These are phyloP conservation scores for Grifola frondosa DNA, from an alignment of 1,284 basidiomycete species.

Conservation along the genomic window DNA sequence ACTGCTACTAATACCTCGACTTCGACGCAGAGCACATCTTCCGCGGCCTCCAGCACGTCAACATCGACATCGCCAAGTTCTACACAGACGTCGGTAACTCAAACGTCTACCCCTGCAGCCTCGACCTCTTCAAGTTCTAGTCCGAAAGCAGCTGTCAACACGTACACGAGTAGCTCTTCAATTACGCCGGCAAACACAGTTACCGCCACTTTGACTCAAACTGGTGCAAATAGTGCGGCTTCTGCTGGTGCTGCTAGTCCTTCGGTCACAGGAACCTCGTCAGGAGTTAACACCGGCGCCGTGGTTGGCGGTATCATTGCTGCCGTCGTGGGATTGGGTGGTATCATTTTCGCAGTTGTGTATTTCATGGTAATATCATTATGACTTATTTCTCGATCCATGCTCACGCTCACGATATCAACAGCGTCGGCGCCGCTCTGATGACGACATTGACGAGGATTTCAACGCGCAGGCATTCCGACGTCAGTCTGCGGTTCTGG, in stretches of 20 bases:
- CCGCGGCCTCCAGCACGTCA: constrained; percentile 8
- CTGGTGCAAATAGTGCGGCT: too few species aligned
- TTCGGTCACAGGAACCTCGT: not conserved
- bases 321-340: constrained; percentile 46
- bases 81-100: constrained; percentile 1
- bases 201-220: not conserved
- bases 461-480: constrained; percentile 58
- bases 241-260: constrained; percentile 10
- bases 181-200: constrained; percentile 2
- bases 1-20: constrained; percentile 2
- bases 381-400: constrained; percentile 1
- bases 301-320: constrained; percentile 57
- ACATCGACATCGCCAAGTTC: constrained; percentile 5
- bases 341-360: constrained; percentile 46
- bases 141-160: not conserved
- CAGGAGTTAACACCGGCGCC: constrained; percentile 23
- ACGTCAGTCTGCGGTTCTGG: constrained; percentile 56
- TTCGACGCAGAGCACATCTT: not conserved
- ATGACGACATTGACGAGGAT: constrained; percentile 39
- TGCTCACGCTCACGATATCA: constrained; percentile 4
- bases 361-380: constrained; percentile 53
- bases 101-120: constrained; percentile 3
- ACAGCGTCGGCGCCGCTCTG: constrained; percentile 48
- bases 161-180: not conserved
- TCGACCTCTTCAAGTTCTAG: not conserved